Conservation (phyloP, 2,329 filamentous ascomycete genomes). For the Clonostachys sp. region DNA sequence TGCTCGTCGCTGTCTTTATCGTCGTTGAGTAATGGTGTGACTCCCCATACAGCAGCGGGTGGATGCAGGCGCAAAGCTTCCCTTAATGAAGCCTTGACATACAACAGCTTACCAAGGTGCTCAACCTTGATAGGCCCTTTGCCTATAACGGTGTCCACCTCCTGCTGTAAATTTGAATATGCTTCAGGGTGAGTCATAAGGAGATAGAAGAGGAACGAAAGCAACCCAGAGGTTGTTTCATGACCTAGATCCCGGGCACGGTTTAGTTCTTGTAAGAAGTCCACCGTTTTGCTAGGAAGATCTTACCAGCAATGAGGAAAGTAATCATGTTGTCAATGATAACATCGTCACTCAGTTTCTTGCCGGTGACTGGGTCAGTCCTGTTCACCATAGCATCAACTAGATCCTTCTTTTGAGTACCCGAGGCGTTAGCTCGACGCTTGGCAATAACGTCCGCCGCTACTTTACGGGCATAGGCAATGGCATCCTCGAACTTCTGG, state of each 20-base stretch:
- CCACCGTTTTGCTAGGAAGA: too few relatives aligned
- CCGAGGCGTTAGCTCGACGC: constrained; percentile 34
- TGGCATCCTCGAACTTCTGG: constrained; percentile 20
- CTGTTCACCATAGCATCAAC: constrained; percentile 61
- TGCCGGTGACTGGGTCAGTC: constrained; percentile 58
- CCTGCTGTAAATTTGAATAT: too few relatives aligned
- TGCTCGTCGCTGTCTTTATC: too few relatives aligned
- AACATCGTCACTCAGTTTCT: constrained; percentile 50
- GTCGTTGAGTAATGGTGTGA: too few relatives aligned
- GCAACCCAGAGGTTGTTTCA: constrained; percentile 59
- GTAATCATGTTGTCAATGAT: constrained; percentile 66
- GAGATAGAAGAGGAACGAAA: constrained; percentile 16
- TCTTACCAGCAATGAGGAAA: constrained; percentile 49
- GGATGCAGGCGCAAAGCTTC: too few relatives aligned
- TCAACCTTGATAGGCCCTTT: too few relatives aligned
- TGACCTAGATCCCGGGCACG: constrained; percentile 29
- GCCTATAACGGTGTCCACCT: too few relatives aligned
- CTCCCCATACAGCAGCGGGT: too few relatives aligned
- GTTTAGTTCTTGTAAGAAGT: too few relatives aligned
- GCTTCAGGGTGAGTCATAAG: too few relatives aligned
- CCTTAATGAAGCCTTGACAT: too few relatives aligned
- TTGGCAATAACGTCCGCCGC: constrained; percentile 47
- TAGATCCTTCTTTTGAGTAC: constrained; percentile 36
- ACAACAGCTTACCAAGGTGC: too few relatives aligned
- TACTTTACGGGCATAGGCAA: constrained; percentile 36